Percentiles rank a stretch among this genome's conserved stretches.
These are phyloP conservation scores for Halenospora varia DNA, from an alignment of 495 filamentous ascomycete species.

Conservation along the genomic window DNA sequence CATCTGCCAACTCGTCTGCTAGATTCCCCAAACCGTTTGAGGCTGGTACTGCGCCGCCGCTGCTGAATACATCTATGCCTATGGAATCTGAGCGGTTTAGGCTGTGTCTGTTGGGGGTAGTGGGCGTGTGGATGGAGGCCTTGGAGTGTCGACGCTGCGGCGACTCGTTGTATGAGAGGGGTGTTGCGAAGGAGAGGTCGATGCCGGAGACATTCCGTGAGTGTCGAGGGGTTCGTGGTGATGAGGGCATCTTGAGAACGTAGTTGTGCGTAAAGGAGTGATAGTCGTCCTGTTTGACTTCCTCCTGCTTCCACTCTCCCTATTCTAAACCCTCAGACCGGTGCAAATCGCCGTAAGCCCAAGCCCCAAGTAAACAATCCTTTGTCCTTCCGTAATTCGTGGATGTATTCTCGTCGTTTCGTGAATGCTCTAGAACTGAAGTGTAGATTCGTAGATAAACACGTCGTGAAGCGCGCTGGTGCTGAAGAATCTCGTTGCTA, in stretches of 20 bases:
- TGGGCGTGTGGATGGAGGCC: slow-evolving; percentile 59
- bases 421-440: background rate
- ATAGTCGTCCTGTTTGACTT: slow-evolving; percentile 7
- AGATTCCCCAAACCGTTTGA: slow-evolving; percentile 71
- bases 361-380: background rate
- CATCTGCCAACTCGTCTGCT: slow-evolving; percentile 59
- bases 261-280: slow-evolving; percentile 6
- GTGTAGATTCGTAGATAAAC: background rate
- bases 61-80: slow-evolving; percentile 46
- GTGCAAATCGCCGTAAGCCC: background rate
- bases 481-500: background rate
- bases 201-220: slow-evolving; percentile 59
- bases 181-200: slow-evolving; percentile 24
- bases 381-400: background rate
- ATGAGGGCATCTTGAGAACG: slow-evolving; percentile 35
- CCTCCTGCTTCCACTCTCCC: no score
- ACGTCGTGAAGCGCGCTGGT: slow-evolving; percentile 18
- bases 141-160: slow-evolving; percentile 49
- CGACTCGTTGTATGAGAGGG: slow-evolving; percentile 18
- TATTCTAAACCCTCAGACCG: background rate
- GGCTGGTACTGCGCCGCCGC: slow-evolving; percentile 18
- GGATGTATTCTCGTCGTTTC: background rate
- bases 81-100: slow-evolving; percentile 42
- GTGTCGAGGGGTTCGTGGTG: slow-evolving; percentile 62
- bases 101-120: slow-evolving; percentile 51